Conservation (phyloP, 1,284 basidiomycete genomes). For the Cutaneotrichosporon sp. region DNA sequence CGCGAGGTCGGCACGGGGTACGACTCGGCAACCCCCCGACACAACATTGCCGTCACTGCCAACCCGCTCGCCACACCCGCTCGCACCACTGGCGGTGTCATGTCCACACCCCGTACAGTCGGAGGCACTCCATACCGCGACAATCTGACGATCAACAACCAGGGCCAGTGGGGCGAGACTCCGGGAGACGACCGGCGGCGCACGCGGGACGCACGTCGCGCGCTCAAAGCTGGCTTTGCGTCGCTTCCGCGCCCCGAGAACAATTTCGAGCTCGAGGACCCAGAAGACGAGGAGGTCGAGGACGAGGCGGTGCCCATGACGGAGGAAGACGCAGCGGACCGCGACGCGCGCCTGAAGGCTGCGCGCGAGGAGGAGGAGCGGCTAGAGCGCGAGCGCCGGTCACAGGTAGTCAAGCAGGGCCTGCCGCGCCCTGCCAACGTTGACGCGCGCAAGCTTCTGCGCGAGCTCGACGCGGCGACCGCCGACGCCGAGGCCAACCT, state of each 20-base stretch:
- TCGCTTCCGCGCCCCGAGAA: conserved; percentile 89
- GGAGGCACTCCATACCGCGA: conserved; percentile 75
- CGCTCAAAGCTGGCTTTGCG: conserved; percentile 74
- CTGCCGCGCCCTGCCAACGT: conserved; percentile 84
- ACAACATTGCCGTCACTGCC: conserved; percentile 81
- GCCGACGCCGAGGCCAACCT: conserved; percentile 53
- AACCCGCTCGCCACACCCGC: conserved; percentile 89
- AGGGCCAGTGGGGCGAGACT: conserved; percentile 58
- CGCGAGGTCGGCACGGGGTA: conserved; percentile 66
- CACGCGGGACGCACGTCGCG: conserved; percentile 60
- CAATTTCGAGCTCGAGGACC: conserved; percentile 91
- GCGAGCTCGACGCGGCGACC: conserved; percentile 40
- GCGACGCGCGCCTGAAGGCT: conserved; percentile 71
- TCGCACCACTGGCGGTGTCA: conserved; percentile 50
- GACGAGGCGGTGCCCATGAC: conserved; percentile 49
- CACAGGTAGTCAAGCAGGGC: conserved; percentile 71
- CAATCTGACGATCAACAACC: conserved; percentile 77
- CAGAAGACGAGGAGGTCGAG: conserved; percentile 60
- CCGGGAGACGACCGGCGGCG: conserved; percentile 68
- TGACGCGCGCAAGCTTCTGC: conserved; percentile 62
- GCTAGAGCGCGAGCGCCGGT: conserved; percentile 71
- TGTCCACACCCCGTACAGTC: conserved; percentile 60
- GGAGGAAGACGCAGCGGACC: conserved; percentile 86
- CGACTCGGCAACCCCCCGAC: conserved; percentile 84
- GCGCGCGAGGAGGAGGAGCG: conserved; percentile 70